Base-by-base conservation (phyloP, 2,329 filamentous ascomycete genomes). In the Curvularia sp. region DNA sequence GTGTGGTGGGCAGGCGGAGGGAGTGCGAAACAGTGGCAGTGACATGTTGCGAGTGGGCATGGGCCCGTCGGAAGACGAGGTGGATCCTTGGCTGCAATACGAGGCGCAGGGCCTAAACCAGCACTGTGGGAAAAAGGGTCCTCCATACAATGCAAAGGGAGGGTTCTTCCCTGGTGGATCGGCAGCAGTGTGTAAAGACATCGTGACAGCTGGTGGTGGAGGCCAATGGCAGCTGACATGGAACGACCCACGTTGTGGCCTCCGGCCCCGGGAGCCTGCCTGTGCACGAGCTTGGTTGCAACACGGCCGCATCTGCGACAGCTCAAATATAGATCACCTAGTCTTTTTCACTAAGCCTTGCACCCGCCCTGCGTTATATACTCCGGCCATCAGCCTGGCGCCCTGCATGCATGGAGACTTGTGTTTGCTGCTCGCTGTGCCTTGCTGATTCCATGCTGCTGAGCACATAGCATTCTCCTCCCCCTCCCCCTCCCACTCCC, bases 321-420 rank as follows among this genome's bases (percentile, higher is more conserved):
- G 65, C 56, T 53, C 66, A 67, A 69, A 64, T 68, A 70, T 70
- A 70, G 68, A 67, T 53, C 46, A 53, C 54, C 52, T 68, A 59
- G 57, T 58, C 60, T 30, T 55, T 59, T 53, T 53, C 62, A 55
- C 51, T 63, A 61, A 46, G 66, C 51, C 57, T 62, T 55, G 39
- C 36, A 49, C 43, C 34, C 43, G 27, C 57, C 53, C 46, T 51
- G 27, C 46, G 36, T 34, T 43, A 54, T 55, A 60, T 61, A 65
- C 63, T 51, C 46, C 53, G 41, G 52, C 50, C 54, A 57, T 36
- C 63, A 49, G 49, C 55, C 36, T 34, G 50, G 48, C 45, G 49
- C 56, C 58, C 52, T 66, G 51, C 58, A 62, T 65, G 49, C 55
- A 61, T 69, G 64, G 64, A 61, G 55, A 49, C 55, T 60, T 65